A percentile compares a stretch with the other conserved stretches of the same genome.
These are phyloP conservation scores for Metschnikowia gruessii DNA, from an alignment of 805 yeast species.

Conservation along the genomic window DNA sequence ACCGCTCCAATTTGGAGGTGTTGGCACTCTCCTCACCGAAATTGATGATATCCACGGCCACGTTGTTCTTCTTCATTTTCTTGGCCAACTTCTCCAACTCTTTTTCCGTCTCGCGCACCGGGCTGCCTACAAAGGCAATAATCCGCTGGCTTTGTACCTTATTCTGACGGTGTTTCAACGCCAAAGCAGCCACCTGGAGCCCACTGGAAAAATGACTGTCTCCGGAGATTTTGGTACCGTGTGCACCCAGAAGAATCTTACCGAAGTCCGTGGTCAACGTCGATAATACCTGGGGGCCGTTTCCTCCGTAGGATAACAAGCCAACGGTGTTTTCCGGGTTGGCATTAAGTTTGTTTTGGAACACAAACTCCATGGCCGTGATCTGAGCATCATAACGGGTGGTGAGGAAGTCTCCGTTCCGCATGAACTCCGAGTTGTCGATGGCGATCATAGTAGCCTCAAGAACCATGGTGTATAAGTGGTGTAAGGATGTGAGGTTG, in stretches of 20 bases:
- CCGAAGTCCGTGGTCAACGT: conserved; percentile 88
- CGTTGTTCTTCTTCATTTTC: conserved; percentile 87
- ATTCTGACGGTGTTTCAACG: conserved; percentile 94
- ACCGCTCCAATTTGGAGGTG: conserved; percentile 74
- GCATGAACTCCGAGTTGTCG: conserved; percentile 93
- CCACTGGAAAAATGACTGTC: conserved; percentile 69
- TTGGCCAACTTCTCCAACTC: conserved; percentile 84
- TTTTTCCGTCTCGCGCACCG: conserved; percentile 63
- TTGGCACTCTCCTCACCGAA: conserved; percentile 87
- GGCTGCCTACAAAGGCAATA: conserved; percentile 85
- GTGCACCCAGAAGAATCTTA: conserved; percentile 77
- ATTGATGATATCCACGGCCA: conserved; percentile 85
- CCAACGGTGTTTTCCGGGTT: conserved; percentile 97
- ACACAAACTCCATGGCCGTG: conserved; percentile 83
- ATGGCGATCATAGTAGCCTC: conserved; percentile 95
- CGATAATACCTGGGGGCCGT: conserved; percentile 79
- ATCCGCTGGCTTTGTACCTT: conserved; percentile 89
- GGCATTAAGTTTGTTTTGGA: conserved; percentile 77
- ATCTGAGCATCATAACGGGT: conserved; percentile 90
- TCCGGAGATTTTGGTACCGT: conserved; percentile 73
- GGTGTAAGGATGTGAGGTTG: neutral
- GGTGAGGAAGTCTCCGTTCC: conserved; percentile 91
- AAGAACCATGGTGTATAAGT: conserved; percentile 61
- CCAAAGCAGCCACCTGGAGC: conserved; percentile 86
- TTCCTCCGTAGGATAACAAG: conserved; percentile 81